Evolutionary conservation across 495 filamentous ascomycete genomes (phyloP).

Genomic region (Penicillium pulvis): DNA sequence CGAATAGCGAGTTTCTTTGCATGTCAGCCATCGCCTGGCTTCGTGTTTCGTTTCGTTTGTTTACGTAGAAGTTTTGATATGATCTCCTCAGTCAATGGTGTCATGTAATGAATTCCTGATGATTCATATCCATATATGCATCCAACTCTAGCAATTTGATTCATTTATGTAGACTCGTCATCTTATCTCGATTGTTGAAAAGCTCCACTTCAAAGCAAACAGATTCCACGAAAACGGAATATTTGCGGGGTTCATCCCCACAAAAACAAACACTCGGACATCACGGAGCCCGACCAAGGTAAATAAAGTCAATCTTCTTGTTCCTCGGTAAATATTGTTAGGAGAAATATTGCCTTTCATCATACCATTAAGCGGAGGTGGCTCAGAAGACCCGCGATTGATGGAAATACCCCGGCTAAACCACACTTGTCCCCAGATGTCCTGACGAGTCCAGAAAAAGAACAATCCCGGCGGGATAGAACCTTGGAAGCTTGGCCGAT

Average conservation of each 20-base stretch:
- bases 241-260: background rate
- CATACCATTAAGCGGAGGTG: background rate
- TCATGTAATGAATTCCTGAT: background rate
- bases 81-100: too few relatives aligned
- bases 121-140: background rate
- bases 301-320: background rate
- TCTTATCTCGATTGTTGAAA: background rate
- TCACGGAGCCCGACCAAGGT: background rate
- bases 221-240: background rate
- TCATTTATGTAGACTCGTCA: too few relatives aligned
- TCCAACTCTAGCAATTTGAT: background rate
- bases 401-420: conserved; percentile 9
- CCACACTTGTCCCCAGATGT: background rate
- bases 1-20: too few relatives aligned
- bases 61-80: too few relatives aligned
- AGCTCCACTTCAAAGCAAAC: background rate
- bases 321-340: background rate
- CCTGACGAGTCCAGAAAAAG: conserved; percentile 19
- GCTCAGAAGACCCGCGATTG: conserved; percentile 2
- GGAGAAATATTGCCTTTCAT: background rate
- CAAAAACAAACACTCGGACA: background rate
- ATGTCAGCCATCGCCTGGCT: too few relatives aligned
- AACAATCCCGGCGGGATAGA: conserved; percentile 37
- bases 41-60: too few relatives aligned
- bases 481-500: background rate